phyloP scores from a whole-genome alignment of 257 asterid genomes.

The Solanum chmielewskii region DNA sequence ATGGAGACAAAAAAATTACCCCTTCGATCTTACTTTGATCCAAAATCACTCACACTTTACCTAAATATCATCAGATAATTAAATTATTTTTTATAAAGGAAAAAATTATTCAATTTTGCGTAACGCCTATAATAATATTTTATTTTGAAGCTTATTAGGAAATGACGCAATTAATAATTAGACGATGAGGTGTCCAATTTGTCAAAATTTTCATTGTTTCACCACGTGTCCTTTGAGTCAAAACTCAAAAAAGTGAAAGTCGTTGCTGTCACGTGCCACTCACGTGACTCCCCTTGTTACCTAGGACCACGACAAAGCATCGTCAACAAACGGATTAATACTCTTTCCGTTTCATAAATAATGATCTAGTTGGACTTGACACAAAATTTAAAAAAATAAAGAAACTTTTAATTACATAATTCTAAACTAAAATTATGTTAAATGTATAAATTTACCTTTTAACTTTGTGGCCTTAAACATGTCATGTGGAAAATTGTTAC shows the following conservation, averaged over 20 bases:
- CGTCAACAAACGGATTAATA: neutral
- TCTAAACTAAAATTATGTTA: too few species aligned
- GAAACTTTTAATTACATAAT: fast-evolving
- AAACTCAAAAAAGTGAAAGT: neutral
- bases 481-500: too few species aligned
- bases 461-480: too few species aligned
- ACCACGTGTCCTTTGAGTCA: neutral
- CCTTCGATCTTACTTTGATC: neutral
- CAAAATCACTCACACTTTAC: neutral
- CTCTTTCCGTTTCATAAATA: fast-evolving
- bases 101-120: too few species aligned
- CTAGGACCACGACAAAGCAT: constrained; percentile 15
- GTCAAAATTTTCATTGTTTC: neutral
- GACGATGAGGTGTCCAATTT: neutral
- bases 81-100: too few species aligned
- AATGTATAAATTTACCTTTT: too few species aligned
- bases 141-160: neutral
- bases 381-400: too few species aligned
- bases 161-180: neutral
- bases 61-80: neutral
- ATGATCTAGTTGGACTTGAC: too few species aligned
- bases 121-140: too few species aligned
- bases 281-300: neutral
- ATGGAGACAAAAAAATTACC: neutral
- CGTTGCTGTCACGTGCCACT: neutral